Evolutionary conservation across 306 rosid genomes (phyloP).

Genomic region (Quercus aquifolioides): DNA sequence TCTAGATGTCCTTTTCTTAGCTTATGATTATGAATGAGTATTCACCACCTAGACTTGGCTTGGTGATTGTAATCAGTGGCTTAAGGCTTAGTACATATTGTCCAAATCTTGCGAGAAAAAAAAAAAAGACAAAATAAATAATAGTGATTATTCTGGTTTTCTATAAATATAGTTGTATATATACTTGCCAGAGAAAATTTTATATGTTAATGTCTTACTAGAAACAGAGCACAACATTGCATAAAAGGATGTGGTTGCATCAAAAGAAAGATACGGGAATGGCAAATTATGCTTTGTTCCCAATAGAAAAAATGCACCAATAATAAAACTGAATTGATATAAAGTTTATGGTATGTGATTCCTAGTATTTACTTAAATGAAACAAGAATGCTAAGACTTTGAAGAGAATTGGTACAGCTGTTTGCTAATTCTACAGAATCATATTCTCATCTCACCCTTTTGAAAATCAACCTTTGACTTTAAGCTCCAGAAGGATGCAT

Average conservation of each 20-base stretch:
- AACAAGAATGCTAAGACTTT: too few relatives aligned
- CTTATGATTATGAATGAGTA: neutral
- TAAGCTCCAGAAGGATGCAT: neutral
- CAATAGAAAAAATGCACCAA: too few relatives aligned
- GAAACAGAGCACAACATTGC: neutral
- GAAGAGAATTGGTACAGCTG: too few relatives aligned
- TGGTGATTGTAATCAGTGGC: neutral
- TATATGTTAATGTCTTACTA: neutral
- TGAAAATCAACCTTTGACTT: neutral
- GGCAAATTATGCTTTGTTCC: too few relatives aligned
- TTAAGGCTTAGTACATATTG: neutral
- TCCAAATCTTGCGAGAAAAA: neutral
- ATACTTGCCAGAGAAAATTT: neutral
- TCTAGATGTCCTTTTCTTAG: neutral
- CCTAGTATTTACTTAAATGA: too few relatives aligned
- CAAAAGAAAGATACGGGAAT: too few relatives aligned
- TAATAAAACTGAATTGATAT: too few relatives aligned
- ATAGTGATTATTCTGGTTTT: neutral
- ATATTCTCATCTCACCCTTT: neutral
- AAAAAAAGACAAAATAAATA: neutral
- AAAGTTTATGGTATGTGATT: too few relatives aligned
- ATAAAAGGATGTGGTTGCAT: neutral
- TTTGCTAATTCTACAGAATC: neutral
- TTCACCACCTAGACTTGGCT: neutral
- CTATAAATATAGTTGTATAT: neutral